Evolutionary conservation across 2,329 filamentous ascomycete species (phyloP).

Genomic region (Penicillium sp.): DNA sequence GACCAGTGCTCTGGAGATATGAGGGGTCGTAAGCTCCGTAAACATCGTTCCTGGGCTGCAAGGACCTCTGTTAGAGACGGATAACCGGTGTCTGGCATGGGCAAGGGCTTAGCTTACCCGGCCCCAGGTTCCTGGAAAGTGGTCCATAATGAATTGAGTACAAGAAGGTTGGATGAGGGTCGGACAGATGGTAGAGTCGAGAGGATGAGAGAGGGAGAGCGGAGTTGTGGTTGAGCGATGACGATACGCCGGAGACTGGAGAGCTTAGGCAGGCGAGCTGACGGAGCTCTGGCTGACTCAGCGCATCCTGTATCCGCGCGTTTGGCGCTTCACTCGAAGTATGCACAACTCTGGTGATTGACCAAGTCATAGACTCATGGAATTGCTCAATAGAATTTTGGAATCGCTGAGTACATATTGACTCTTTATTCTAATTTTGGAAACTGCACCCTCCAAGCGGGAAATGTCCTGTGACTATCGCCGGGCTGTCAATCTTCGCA

Average conservation of each 20-base stretch:
- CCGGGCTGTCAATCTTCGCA: too few relatives aligned
- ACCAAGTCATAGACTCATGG: too few relatives aligned
- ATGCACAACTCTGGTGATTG: neutral
- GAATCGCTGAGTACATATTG: too few relatives aligned
- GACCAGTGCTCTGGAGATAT: conserved; percentile 70
- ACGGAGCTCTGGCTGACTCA: conserved; percentile 36
- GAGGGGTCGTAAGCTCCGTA: conserved; percentile 92
- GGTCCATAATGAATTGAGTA: conserved; percentile 56
- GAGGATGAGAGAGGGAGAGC: conserved; percentile 6
- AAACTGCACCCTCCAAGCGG: too few relatives aligned
- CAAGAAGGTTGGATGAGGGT: neutral
- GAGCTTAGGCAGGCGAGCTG: conserved; percentile 40
- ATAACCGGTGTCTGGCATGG: neutral
- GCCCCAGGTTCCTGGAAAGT: conserved; percentile 67
- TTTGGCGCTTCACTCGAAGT: neutral
- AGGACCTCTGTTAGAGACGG: conserved; percentile 36
- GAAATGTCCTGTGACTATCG: too few relatives aligned
- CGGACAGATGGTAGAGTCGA: neutral
- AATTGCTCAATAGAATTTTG: neutral
- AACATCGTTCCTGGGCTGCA: conserved; percentile 90
- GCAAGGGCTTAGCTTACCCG: conserved; percentile 48
- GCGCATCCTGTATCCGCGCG: conserved; percentile 2
- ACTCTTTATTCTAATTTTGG: too few relatives aligned
- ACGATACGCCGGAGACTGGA: conserved; percentile 14
- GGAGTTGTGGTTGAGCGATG: conserved; percentile 20